Evolutionary conservation across 306 rosid genomes (phyloP).

Genomic region (Malus asiatica): DNA sequence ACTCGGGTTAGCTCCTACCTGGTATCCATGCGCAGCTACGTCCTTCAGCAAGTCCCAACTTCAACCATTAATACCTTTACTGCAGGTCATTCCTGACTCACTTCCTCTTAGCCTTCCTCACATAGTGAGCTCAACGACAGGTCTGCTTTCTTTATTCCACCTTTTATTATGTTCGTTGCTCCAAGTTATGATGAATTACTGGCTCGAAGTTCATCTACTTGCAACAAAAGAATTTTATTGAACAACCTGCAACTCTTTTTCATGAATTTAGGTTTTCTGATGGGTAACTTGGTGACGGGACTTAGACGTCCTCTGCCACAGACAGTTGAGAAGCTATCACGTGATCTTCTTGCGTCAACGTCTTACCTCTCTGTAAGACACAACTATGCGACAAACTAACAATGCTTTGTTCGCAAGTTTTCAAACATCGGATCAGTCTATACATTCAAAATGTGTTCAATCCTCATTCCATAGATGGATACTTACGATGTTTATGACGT

Average conservation of each 20-base stretch:
- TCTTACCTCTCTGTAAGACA: slow-evolving; percentile 66
- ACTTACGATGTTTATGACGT: neutral
- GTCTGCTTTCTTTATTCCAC: slow-evolving; percentile 35
- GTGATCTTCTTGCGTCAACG: slow-evolving; percentile 42
- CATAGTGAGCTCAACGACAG: slow-evolving; percentile 47
- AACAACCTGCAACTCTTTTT: slow-evolving; percentile 6
- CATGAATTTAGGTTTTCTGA: slow-evolving; percentile 39
- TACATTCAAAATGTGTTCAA: too few species aligned
- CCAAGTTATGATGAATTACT: neutral
- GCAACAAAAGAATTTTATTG: neutral
- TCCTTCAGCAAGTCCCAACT: slow-evolving; percentile 61
- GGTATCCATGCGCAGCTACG: slow-evolving; percentile 46
- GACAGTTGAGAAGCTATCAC: slow-evolving; percentile 43
- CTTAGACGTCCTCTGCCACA: slow-evolving; percentile 48
- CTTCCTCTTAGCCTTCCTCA: slow-evolving; percentile 43
- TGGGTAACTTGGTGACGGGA: slow-evolving; percentile 47
- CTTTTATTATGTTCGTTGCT: neutral
- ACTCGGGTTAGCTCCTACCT: slow-evolving; percentile 6
- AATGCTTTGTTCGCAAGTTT: neutral
- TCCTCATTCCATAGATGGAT: neutral
- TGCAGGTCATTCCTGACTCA: slow-evolving; percentile 51
- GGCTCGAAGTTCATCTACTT: neutral
- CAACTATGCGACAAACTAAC: slow-evolving; percentile 2
- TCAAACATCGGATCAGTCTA: neutral
- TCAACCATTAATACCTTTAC: slow-evolving; percentile 41